Evolutionary conservation across 169 alveolate genomes (phyloP), one percentile per base, ranked within the genome.

Genomic region (Plasmodium berghei): DNA sequence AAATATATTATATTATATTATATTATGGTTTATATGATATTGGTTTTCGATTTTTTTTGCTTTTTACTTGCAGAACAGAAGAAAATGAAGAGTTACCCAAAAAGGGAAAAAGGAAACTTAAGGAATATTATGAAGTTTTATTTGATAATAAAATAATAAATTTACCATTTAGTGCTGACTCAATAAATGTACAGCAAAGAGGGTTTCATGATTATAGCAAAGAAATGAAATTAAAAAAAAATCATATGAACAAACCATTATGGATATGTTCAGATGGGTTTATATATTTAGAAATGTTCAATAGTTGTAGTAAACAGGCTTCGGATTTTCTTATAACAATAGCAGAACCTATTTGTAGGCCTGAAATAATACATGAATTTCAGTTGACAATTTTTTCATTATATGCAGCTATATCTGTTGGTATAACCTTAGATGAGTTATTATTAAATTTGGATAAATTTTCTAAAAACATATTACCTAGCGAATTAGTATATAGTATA

Each of bases 341-440:
- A 20, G 98, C 99, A n/a, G 99, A 99, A 88, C 99, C 99, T 8
- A 94, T 96, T 8, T 95, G 98, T 70, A 74, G 99, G 34, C 99
- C 99, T 20, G 98, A 96, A 67, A 92, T 95, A 90, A 95, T 98
- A 67, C 99, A 99, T 93, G 99, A 99, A 93, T 99, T 97, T 93
- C 98, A 95, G 87, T 92, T 90, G 69, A 95, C 97, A 0, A 92
- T 95, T 12, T 97, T 95, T 93, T 97, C 99, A 0, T 93, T 98
- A 52, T 95, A 98, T 94, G 99, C 99, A 18, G 99, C 99, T 1
- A 98, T 98, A 72, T 96, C 99, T 20, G 97, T 98, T 58, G 99
- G 99, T 28, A 94, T 98, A 52, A 94, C 98, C 2, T 96, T 98
- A 67, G 98, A 97, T 69, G 98, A 97, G 66, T 95, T 98, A 28